phyloP scores from a whole-genome alignment of 306 rosid genomes.

The Quercus aquifolioides region DNA sequence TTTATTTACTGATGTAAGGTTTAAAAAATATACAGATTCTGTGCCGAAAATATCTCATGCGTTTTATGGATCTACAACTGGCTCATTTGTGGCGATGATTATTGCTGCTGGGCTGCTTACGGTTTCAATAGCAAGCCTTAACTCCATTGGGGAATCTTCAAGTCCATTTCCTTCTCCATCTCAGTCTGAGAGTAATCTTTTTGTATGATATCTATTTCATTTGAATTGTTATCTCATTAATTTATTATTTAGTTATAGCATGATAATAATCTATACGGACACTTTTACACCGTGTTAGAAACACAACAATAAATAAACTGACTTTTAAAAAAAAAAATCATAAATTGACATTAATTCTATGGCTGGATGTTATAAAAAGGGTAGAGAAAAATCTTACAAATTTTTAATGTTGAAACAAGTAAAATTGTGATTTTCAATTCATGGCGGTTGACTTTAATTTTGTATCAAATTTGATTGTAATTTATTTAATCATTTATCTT shows the following conservation, averaged over 20 bases:
- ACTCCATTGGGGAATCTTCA: slow-evolving; percentile 44
- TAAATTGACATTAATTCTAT: neutral
- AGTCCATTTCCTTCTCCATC: slow-evolving; percentile 49
- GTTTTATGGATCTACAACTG: slow-evolving; percentile 53
- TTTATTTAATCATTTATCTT: too few relatives aligned
- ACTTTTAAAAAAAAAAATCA: too few relatives aligned
- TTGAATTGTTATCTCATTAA: neutral
- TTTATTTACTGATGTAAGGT: neutral
- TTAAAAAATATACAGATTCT: slow-evolving; percentile 56
- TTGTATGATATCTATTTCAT: slow-evolving; percentile 45
- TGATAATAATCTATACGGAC: neutral
- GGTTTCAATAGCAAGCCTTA: slow-evolving; percentile 79
- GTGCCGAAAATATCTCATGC: slow-evolving; percentile 47
- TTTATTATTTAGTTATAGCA: neutral
- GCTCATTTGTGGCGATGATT: slow-evolving; percentile 57
- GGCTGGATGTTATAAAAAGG: neutral
- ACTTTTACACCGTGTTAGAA: neutral
- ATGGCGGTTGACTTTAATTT: too few relatives aligned
- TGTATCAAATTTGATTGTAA: too few relatives aligned
- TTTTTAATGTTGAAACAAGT: neutral
- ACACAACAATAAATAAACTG: neutral
- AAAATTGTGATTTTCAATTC: too few relatives aligned
- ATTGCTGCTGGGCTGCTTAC: slow-evolving; percentile 71
- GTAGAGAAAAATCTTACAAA: neutral
- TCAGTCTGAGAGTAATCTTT: slow-evolving; percentile 77